A percentile compares a stretch with the other conserved stretches of the same genome.
Conservation (phyloP, 371 early-diverging fungal species). For the Rhizopus stolonifer region DNA sequence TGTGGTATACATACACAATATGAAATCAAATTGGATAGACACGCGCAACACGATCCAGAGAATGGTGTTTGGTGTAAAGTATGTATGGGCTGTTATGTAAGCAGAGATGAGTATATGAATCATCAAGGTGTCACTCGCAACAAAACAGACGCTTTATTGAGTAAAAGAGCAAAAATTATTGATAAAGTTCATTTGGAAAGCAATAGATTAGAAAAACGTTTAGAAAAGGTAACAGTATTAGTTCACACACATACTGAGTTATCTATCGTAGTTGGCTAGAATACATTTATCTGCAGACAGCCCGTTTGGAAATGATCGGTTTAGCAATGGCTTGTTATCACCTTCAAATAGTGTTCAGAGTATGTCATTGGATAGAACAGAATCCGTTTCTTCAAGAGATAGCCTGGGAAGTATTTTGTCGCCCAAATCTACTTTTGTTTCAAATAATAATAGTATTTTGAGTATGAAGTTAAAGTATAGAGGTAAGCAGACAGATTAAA, state of each 20-base stretch:
- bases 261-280: constrained; percentile 29
- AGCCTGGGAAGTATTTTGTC: constrained; percentile 32
- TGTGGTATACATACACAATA: constrained; percentile 72
- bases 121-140: constrained; percentile 40
- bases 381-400: constrained; percentile 41
- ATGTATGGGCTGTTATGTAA: constrained; percentile 67
- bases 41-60: constrained; percentile 72
- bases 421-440: constrained; percentile 33
- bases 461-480: constrained; percentile 50
- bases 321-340: neutral
- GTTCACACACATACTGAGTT: constrained; percentile 1
- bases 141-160: constrained; percentile 56
- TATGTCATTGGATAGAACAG: constrained; percentile 28
- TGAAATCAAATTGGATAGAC: constrained; percentile 65
- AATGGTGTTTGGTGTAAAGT: constrained; percentile 76
- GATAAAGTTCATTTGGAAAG: constrained; percentile 75
- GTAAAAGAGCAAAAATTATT: constrained; percentile 56
- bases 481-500: constrained; percentile 26
- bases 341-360: constrained; percentile 23
- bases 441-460: constrained; percentile 43
- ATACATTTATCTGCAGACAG: constrained; percentile 39
- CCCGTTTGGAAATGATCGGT: neutral
- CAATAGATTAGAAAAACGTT: constrained; percentile 83
- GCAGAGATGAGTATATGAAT: constrained; percentile 54
- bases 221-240: constrained; percentile 65